Evolutionary conservation across 306 rosid genomes (phyloP).

Genomic region (Vachellia pachyceras): DNA sequence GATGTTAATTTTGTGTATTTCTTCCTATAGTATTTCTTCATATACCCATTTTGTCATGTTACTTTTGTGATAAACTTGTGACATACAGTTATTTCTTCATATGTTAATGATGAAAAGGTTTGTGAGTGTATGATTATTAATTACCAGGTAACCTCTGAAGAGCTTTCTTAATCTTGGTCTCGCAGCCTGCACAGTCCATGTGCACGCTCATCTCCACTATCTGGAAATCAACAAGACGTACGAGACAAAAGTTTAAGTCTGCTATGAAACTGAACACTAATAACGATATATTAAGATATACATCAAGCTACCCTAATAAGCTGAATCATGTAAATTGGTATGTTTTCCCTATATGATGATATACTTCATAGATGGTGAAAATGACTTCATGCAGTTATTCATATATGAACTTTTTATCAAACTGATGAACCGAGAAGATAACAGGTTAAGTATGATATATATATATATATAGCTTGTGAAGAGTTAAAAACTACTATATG

Average conservation of each 20-base stretch:
- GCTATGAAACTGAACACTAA: neutral
- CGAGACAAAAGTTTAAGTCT: neutral
- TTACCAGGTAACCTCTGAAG: constrained; percentile 62
- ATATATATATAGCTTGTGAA: neutral
- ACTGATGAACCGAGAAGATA: neutral
- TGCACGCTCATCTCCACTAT: constrained; percentile 64
- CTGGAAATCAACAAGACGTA: constrained; percentile 43
- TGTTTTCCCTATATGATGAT: neutral
- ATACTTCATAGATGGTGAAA: neutral
- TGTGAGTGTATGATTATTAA: neutral
- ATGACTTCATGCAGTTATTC: neutral
- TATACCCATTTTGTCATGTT: neutral
- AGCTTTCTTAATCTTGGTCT: constrained; percentile 63
- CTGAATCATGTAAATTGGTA: neutral
- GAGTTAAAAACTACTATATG: neutral
- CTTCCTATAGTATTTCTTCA: too few species aligned
- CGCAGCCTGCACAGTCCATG: constrained; percentile 79
- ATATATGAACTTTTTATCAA: neutral
- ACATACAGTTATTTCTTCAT: too few species aligned
- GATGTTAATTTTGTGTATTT: neutral
- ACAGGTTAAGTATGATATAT: neutral
- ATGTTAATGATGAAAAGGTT: neutral
- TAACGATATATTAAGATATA: neutral
- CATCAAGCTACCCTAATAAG: neutral
- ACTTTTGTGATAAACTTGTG: neutral